Evolutionary conservation across 108 stramenopile species (phyloP).

Genomic region (Cyclotella choctawhatcheeana): DNA sequence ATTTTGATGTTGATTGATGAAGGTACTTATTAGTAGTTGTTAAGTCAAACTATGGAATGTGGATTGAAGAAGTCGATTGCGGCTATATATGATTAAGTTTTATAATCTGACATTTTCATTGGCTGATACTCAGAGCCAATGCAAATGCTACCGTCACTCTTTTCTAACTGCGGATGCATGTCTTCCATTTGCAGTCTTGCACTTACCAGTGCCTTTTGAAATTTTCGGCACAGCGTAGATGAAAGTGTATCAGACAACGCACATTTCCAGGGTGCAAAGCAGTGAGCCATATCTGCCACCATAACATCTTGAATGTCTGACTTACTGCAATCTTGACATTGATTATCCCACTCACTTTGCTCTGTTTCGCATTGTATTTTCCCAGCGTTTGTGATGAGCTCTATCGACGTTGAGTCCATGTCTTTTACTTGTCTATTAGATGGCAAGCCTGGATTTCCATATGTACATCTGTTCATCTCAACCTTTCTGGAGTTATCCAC

Average conservation of each 20-base stretch:
- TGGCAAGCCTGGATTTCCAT: conserved; percentile 63
- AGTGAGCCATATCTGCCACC: conserved; percentile 49
- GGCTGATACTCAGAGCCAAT: conserved; percentile 37
- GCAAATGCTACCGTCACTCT: conserved; percentile 39
- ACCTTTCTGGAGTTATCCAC: conserved; percentile 53
- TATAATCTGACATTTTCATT: not conserved
- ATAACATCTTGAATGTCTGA: conserved; percentile 29
- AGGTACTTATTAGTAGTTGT: too few species aligned
- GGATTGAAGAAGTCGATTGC: not conserved
- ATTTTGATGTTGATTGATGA: too few species aligned
- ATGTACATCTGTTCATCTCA: conserved; percentile 67
- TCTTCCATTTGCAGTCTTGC: conserved; percentile 56
- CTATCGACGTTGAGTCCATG: not conserved
- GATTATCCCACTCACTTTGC: not conserved
- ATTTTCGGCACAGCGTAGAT: conserved; percentile 40
- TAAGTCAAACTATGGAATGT: not conserved
- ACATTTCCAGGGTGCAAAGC: conserved; percentile 49
- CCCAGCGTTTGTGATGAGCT: conserved; percentile 34
- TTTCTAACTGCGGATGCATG: conserved; percentile 46
- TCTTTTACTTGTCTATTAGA: not conserved
- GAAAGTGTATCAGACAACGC: conserved; percentile 29
- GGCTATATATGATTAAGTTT: not conserved
- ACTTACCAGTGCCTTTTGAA: conserved; percentile 34
- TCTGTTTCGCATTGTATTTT: conserved; percentile 26
- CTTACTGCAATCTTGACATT: conserved; percentile 51